Evolutionary conservation across 352 stramenopile genomes (phyloP).

Genomic region (Globisporangium iwayamae): DNA sequence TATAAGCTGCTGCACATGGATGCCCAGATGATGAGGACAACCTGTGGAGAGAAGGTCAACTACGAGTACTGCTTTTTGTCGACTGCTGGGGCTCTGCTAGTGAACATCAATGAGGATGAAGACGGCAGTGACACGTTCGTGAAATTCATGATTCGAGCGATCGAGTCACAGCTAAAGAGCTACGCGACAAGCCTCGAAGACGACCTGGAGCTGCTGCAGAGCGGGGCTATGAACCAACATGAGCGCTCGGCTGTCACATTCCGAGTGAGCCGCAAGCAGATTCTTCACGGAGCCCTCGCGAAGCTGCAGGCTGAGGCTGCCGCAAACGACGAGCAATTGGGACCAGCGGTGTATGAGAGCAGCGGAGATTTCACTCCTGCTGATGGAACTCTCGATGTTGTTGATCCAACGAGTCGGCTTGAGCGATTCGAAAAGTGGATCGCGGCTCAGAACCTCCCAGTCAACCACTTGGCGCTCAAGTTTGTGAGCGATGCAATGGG

Average conservation of each 20-base stretch:
- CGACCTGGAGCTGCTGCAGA: constrained; percentile 21
- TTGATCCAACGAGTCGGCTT: constrained; percentile 15
- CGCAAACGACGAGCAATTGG: not conserved
- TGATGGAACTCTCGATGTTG: not conserved
- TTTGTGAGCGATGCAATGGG: constrained; percentile 51
- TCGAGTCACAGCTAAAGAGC: constrained; percentile 19
- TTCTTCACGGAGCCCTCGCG: constrained; percentile 29
- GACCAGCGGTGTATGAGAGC: not conserved
- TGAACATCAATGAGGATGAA: not conserved
- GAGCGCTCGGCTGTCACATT: constrained; percentile 34
- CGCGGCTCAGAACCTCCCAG: constrained; percentile 21
- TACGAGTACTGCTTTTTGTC: constrained; percentile 38
- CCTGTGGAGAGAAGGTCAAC: constrained; percentile 19
- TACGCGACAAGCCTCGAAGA: constrained; percentile 43
- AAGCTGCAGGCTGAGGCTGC: constrained; percentile 13
- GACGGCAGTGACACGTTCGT: constrained; percentile 7
- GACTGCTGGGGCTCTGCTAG: constrained; percentile 4
- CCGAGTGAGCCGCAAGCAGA: constrained; percentile 47
- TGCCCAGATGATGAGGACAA: constrained; percentile 8
- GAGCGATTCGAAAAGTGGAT: constrained; percentile 51
- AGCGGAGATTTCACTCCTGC: not conserved
- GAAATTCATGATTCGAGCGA: constrained; percentile 12
- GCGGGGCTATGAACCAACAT: not conserved
- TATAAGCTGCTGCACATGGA: constrained; percentile 22
- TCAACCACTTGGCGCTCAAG: constrained; percentile 55